Conservation (phyloP, 164 flowering plant genomes). For the Taxillus chinensis region DNA sequence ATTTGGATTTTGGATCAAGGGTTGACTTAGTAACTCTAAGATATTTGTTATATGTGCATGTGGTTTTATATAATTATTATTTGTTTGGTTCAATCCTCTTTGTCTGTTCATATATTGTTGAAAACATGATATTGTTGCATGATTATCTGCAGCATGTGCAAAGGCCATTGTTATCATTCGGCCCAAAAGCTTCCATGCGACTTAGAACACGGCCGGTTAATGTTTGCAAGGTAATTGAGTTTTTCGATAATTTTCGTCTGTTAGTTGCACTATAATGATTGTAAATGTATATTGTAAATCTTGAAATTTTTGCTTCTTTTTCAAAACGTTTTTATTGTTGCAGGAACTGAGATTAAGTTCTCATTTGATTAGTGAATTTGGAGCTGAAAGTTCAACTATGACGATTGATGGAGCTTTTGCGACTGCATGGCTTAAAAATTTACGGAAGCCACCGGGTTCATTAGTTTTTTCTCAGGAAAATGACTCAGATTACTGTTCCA, state of each 20-base stretch:
- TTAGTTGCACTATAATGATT: not conserved
- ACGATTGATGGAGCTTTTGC: slow-evolving; percentile 68
- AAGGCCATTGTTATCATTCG: slow-evolving; percentile 78
- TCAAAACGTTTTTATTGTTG: slow-evolving; percentile 1
- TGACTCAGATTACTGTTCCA: slow-evolving; percentile 25
- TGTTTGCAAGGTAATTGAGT: slow-evolving; percentile 66
- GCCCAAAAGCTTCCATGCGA: slow-evolving; percentile 80
- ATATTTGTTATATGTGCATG: no score
- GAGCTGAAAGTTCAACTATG: slow-evolving; percentile 46
- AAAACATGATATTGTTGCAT: not conserved
- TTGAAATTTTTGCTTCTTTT: not conserved
- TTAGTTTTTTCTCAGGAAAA: slow-evolving; percentile 41
- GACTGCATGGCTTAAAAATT: slow-evolving; percentile 73
- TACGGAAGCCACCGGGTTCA: slow-evolving; percentile 45
- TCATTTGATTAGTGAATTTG: slow-evolving; percentile 62
- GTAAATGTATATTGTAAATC: not conserved
- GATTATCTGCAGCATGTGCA: slow-evolving; percentile 68
- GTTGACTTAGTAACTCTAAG: no score
- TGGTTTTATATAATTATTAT: no score
- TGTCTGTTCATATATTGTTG: no score
- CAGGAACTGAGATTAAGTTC: slow-evolving; percentile 81
- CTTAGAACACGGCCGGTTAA: slow-evolving; percentile 65
- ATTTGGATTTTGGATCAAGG: no score
- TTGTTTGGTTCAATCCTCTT: no score
- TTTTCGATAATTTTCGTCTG: not conserved